Conservation (phyloP, 129 eudicot species). For the Lactuca sativa region DNA sequence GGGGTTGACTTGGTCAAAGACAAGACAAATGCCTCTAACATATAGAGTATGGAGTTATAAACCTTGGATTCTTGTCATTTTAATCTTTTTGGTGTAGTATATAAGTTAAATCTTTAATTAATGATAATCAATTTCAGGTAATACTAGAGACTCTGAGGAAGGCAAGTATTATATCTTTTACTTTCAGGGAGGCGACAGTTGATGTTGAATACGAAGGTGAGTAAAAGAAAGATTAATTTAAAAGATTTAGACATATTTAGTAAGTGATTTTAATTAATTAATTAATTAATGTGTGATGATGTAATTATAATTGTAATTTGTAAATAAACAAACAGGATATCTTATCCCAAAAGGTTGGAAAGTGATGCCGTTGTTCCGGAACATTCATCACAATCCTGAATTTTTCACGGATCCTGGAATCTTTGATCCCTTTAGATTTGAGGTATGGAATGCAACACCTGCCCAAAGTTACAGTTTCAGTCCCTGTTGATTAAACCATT, state of each 20-base stretch:
- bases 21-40: constrained; percentile 72
- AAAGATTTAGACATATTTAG: constrained; percentile 5
- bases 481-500: background rate
- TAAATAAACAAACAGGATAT: constrained; percentile 49
- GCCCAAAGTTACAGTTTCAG: background rate
- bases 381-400: constrained; percentile 82
- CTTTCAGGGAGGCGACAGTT: constrained; percentile 76
- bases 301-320: background rate
- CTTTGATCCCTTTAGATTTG: constrained; percentile 70
- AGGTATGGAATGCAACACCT: constrained; percentile 47
- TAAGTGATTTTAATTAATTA: constrained; percentile 4
- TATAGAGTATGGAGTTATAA: constrained; percentile 46
- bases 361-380: constrained; percentile 87
- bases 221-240: background rate
- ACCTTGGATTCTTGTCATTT: background rate
- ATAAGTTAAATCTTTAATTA: background rate
- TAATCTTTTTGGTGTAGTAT: constrained; percentile 7
- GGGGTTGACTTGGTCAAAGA: constrained; percentile 73
- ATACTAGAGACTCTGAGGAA: constrained; percentile 83
- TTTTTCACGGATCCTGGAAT: constrained; percentile 59
- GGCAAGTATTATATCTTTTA: constrained; percentile 87
- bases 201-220: constrained; percentile 78
- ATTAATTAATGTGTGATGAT: constrained; percentile 18
- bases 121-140: constrained; percentile 42
- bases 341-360: constrained; percentile 91